phyloP scores from a whole-genome alignment of 352 stramenopile species.

The Phytophthora citrophthora region DNA sequence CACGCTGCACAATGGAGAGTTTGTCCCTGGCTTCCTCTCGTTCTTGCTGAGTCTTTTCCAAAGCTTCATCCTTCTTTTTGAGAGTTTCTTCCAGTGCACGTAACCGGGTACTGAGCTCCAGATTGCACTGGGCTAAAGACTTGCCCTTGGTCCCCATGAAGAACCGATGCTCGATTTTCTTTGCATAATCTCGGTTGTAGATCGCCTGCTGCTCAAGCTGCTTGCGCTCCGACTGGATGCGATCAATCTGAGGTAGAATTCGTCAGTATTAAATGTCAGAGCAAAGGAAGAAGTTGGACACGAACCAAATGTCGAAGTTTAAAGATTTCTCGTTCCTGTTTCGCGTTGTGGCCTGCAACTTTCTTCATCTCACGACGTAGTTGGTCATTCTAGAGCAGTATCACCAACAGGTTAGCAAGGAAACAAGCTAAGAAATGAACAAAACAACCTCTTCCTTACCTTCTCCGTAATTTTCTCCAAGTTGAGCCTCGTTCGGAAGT shows the following conservation, averaged over 20 bases:
- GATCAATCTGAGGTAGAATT: constrained; percentile 54
- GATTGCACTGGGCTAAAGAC: constrained; percentile 68
- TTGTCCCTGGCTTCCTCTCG: constrained; percentile 56
- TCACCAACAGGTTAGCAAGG: background rate
- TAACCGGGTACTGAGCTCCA: constrained; percentile 56
- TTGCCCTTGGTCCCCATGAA: constrained; percentile 76
- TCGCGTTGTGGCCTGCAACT: constrained; percentile 33
- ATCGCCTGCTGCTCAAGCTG: constrained; percentile 85
- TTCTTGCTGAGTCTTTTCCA: constrained; percentile 35
- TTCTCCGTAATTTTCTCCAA: constrained; percentile 76
- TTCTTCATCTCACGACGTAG: constrained; percentile 64
- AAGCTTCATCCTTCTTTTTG: constrained; percentile 27
- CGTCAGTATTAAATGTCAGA: background rate
- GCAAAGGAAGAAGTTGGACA: background rate
- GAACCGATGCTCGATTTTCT: constrained; percentile 87
- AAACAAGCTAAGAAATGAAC: background rate
- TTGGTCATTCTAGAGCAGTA: constrained; percentile 50
- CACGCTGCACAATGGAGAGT: constrained; percentile 71
- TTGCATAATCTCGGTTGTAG: constrained; percentile 81
- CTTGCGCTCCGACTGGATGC: constrained; percentile 77
- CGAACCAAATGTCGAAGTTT: constrained; percentile 69
- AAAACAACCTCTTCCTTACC: constrained; percentile 25
- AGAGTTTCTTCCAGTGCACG: constrained; percentile 48
- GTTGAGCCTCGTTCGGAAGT: constrained; percentile 76
- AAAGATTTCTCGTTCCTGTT: constrained; percentile 63